Percentiles rank a stretch among this genome's conserved stretches.
These are phyloP conservation scores for Cutaneotrichosporon daszewskae DNA, from an alignment of 1,284 basidiomycete genomes.

Conservation along the genomic window DNA sequence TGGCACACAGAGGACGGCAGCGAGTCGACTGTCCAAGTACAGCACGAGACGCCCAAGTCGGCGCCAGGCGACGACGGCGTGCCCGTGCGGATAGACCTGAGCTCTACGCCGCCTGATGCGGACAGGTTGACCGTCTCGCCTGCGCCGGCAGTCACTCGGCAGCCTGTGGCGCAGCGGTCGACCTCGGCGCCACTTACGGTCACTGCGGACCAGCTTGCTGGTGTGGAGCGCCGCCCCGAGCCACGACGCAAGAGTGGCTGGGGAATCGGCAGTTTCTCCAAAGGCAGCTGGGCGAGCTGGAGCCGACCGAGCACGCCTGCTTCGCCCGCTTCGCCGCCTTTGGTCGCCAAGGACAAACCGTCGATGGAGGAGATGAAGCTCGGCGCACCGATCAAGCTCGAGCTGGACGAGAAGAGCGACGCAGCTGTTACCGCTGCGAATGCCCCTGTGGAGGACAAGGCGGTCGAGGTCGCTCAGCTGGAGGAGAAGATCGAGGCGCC, in stretches of 20 bases:
- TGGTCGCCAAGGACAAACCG: not conserved
- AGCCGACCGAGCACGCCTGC: slow-evolving; percentile 4
- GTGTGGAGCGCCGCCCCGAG: not conserved
- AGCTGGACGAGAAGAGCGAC: not conserved
- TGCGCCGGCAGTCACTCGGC: not conserved
- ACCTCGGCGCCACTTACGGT: not conserved
- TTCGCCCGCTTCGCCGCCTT: not conserved
- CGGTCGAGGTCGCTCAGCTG: not conserved
- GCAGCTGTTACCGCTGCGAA: not conserved
- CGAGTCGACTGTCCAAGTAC: not conserved
- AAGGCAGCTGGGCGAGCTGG: slow-evolving; percentile 3
- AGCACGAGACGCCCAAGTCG: not conserved
- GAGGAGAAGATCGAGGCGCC: not conserved
- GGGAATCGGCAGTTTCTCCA: slow-evolving; percentile 7
- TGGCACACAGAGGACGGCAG: slow-evolving; percentile 67
- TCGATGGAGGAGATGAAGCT: not conserved
- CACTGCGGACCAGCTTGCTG: slow-evolving; percentile 3
- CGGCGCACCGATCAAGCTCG: slow-evolving; percentile 2
- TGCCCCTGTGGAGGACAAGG: not conserved
- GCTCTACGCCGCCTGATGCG: slow-evolving; percentile 5
- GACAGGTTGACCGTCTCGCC: slow-evolving; percentile 14
- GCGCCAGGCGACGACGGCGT: slow-evolving; percentile 1
- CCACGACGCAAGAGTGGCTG: slow-evolving; percentile 10
- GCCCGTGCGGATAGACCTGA: slow-evolving; percentile 4
- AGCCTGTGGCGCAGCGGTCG: not conserved